Conservation (phyloP, 2,329 filamentous ascomycete genomes). For the Xylariaceae sp. region DNA sequence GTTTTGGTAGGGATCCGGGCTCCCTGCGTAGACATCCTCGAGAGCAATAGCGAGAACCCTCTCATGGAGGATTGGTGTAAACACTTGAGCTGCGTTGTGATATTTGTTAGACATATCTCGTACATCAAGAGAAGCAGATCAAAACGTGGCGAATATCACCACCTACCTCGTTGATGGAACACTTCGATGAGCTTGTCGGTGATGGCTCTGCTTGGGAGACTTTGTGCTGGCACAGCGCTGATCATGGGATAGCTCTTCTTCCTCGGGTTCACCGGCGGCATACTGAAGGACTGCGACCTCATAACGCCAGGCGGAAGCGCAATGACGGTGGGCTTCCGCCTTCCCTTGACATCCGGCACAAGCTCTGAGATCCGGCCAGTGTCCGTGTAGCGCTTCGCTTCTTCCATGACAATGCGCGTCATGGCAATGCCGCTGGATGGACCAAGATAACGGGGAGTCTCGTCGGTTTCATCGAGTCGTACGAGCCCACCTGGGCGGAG, state of each 20-base stretch:
- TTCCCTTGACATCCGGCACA: slow-evolving; percentile 66
- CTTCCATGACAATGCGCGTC: slow-evolving; percentile 89
- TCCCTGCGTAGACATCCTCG: slow-evolving; percentile 73
- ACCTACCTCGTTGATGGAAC: slow-evolving; percentile 73
- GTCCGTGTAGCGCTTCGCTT: slow-evolving; percentile 89
- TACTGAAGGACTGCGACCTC: slow-evolving; percentile 61
- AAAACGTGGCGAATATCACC: slow-evolving; percentile 11
- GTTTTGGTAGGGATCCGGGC: slow-evolving; percentile 73
- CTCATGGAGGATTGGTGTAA: slow-evolving; percentile 84
- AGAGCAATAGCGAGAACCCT: slow-evolving; percentile 69
- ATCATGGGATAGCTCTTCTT: slow-evolving; percentile 90
- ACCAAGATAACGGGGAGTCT: slow-evolving; percentile 81
- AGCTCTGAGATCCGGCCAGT: slow-evolving; percentile 88
- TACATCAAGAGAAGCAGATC: slow-evolving; percentile 1
- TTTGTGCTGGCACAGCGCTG: slow-evolving; percentile 73
- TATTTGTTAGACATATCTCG: slow-evolving; percentile 21
- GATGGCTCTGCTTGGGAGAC: slow-evolving; percentile 66
- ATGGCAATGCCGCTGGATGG: slow-evolving; percentile 95
- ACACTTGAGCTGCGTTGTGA: slow-evolving; percentile 64
- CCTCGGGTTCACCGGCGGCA: slow-evolving; percentile 45
- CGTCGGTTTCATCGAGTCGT: slow-evolving; percentile 76
- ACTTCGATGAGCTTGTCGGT: slow-evolving; percentile 76
- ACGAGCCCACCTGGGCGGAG: slow-evolving; percentile 82
- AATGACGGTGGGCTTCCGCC: slow-evolving; percentile 40
- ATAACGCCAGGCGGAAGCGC: slow-evolving; percentile 27